Percentiles rank a stretch among this genome's conserved stretches.
phyloP scores from a whole-genome alignment of 2,329 filamentous ascomycete species.

The Beauveria sp. region DNA sequence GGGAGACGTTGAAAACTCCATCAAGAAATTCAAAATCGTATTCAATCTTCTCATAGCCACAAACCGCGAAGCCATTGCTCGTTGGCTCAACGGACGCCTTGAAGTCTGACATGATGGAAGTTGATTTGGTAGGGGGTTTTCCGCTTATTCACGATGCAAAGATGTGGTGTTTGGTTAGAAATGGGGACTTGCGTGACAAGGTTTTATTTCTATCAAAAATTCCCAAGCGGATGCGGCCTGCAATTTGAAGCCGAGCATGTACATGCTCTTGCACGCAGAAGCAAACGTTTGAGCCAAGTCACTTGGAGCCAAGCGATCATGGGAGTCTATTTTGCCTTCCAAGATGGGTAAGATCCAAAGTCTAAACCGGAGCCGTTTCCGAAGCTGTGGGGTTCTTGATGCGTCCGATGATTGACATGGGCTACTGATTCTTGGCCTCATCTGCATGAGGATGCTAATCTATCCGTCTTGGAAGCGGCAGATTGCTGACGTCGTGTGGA shows the following conservation, averaged over 20 bases:
- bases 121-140: background rate
- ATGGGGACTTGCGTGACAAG: no score
- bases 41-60: conserved; percentile 68
- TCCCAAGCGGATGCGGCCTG: background rate
- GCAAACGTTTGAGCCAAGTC: background rate
- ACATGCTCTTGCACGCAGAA: background rate
- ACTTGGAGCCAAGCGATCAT: background rate
- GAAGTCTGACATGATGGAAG: conserved; percentile 7
- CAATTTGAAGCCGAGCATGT: background rate
- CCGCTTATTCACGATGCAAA: background rate
- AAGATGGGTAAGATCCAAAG: background rate
- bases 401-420: background rate
- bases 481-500: background rate
- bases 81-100: conserved; percentile 59
- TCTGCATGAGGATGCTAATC: background rate
- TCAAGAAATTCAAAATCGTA: conserved; percentile 70
- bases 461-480: background rate
- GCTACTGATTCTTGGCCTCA: background rate
- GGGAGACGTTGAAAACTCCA: conserved; percentile 54
- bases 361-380: background rate
- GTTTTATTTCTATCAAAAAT: background rate
- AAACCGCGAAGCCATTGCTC: conserved; percentile 58
- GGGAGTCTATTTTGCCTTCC: background rate
- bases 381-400: background rate
- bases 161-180: background rate